Evolutionary conservation across 2,329 filamentous ascomycete species (phyloP).

Genomic region (Fusarium sublunatum): DNA sequence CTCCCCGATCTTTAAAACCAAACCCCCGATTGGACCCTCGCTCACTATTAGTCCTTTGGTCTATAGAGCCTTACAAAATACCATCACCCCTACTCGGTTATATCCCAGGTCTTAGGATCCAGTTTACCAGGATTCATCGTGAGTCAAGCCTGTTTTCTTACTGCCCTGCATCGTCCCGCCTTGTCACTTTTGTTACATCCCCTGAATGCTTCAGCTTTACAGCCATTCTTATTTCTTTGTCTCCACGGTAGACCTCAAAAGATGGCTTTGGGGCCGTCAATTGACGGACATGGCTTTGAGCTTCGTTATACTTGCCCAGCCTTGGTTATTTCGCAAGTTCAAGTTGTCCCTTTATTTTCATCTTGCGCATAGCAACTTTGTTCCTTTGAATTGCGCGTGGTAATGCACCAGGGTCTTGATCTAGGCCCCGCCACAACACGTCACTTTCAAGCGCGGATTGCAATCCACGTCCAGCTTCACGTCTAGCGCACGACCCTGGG

Average conservation of each 20-base stretch:
- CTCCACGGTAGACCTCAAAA: not conserved
- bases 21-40: slow-evolving; percentile 13
- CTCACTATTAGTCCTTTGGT: slow-evolving; percentile 8
- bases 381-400: slow-evolving; percentile 29
- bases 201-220: slow-evolving; percentile 3
- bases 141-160: slow-evolving; percentile 30
- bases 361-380: slow-evolving; percentile 7
- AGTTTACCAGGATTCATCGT: slow-evolving; percentile 32
- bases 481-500: slow-evolving; percentile 32
- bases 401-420: slow-evolving; percentile 36
- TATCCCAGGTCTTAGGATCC: slow-evolving; percentile 27
- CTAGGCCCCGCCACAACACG: slow-evolving; percentile 45
- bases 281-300: not conserved
- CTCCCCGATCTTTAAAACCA: slow-evolving; percentile 1
- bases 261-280: not conserved
- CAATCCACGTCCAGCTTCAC: slow-evolving; percentile 43
- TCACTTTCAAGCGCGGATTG: slow-evolving; percentile 45
- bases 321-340: slow-evolving; percentile 6
- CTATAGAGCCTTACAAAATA: slow-evolving; percentile 24
- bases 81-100: slow-evolving; percentile 25
- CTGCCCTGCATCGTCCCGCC: slow-evolving; percentile 9
- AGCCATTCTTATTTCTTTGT: slow-evolving; percentile 7
- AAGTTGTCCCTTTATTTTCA: slow-evolving; percentile 15
- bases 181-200: slow-evolving; percentile 2
- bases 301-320: not conserved